Evolutionary conservation across 2,329 filamentous ascomycete genomes (phyloP).

Genomic region (Pseudogymnoascus pannorum): DNA sequence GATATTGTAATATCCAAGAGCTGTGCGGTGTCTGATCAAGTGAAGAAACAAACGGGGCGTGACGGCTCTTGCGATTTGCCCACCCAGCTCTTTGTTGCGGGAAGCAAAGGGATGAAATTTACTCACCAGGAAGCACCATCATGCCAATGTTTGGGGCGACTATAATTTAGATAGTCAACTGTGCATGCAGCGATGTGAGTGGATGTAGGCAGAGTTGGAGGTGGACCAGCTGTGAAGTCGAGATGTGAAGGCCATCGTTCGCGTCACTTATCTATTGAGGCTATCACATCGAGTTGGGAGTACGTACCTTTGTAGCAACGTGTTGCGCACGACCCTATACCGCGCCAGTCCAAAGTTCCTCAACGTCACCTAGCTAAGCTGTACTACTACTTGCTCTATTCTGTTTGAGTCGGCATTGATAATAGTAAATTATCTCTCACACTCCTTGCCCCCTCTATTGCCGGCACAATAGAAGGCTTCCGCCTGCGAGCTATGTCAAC

Average conservation of each 20-base stretch:
- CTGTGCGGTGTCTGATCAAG: background rate
- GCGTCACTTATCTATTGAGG: background rate
- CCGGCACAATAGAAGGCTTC: conserved; percentile 5
- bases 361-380: background rate
- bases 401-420: background rate
- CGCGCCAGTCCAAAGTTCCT: background rate
- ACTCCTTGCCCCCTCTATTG: conserved; percentile 8
- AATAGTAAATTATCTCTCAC: conserved; percentile 1
- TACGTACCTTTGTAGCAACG: conserved; percentile 1
- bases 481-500: conserved; percentile 13
- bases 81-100: background rate
- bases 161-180: background rate
- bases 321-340: conserved; percentile 1
- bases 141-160: conserved; percentile 7
- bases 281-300: conserved; percentile 1
- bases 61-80: background rate
- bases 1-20: background rate
- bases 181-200: background rate
- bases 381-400: conserved; percentile 3
- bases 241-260: background rate
- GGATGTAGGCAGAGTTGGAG: background rate
- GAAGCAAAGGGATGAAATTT: background rate
- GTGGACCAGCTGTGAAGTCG: background rate
- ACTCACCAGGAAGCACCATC: conserved; percentile 25
- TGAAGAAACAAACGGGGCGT: background rate